Evolutionary conservation across 495 filamentous ascomycete genomes (phyloP).

Genomic region (Penicillium coprophilum): DNA sequence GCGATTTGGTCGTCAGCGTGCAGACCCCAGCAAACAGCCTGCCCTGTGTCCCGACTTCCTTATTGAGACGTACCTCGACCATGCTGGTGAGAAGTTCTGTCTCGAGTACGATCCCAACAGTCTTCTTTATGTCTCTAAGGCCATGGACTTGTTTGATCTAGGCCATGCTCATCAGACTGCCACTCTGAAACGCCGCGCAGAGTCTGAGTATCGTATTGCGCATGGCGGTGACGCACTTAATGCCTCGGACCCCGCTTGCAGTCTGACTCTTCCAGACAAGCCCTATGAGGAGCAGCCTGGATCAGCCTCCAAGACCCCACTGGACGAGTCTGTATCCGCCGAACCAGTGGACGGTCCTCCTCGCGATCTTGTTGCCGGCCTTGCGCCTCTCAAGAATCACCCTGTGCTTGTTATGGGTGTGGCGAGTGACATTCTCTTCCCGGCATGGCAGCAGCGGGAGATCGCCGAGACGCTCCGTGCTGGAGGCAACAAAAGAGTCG

Average conservation of each 20-base stretch:
- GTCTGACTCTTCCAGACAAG: constrained; percentile 75
- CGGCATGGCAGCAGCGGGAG: constrained; percentile 97
- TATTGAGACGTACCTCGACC: constrained; percentile 97
- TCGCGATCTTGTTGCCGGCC: constrained; percentile 73
- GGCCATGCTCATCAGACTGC: constrained; percentile 62
- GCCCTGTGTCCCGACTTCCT: constrained; percentile 96
- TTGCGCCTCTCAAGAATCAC: constrained; percentile 68
- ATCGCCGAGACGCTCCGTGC: constrained; percentile 79
- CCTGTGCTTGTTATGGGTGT: constrained; percentile 89
- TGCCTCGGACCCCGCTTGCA: constrained; percentile 58
- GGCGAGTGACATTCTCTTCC: constrained; percentile 94
- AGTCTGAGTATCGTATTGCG: constrained; percentile 51
- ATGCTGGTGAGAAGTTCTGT: constrained; percentile 98
- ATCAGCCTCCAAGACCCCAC: constrained; percentile 32
- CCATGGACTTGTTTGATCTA: constrained; percentile 98
- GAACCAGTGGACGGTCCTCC: constrained; percentile 49
- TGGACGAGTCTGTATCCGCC: constrained; percentile 26
- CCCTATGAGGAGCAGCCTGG: constrained; percentile 80
- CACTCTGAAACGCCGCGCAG: constrained; percentile 48
- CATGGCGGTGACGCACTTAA: constrained; percentile 27
- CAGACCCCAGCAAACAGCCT: constrained; percentile 81
- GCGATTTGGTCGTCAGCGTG: constrained; percentile 84
- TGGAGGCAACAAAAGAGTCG: constrained; percentile 74
- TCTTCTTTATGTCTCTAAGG: constrained; percentile 94
- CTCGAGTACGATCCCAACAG: constrained; percentile 98